A percentile compares a stretch with the other conserved stretches of the same genome.
Conservation (phyloP, 2,329 filamentous ascomycete genomes). For the Xylariaceae sp. region DNA sequence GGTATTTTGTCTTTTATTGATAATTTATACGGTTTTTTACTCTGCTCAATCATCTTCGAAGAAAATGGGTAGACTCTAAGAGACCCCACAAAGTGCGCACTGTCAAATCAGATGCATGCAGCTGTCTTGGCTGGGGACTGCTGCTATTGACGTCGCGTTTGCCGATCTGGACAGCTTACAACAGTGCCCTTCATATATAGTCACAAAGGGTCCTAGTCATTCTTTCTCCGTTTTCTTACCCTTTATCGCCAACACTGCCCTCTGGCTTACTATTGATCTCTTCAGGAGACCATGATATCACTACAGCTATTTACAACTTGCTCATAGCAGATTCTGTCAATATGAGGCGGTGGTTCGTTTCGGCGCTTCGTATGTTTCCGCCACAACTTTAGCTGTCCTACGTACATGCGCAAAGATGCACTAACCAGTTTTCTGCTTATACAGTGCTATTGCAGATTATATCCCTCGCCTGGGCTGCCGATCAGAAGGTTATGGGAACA, state of each 20-base stretch:
- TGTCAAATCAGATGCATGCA: background rate
- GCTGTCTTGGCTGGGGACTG: too few relatives aligned
- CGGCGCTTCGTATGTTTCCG: constrained; percentile 38
- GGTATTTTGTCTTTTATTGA: too few relatives aligned
- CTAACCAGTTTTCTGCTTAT: constrained; percentile 12
- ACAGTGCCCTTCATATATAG: constrained; percentile 6
- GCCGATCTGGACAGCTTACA: constrained; percentile 42
- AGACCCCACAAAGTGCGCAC: constrained; percentile 5
- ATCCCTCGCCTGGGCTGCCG: constrained; percentile 32
- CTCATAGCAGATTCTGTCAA: constrained; percentile 39
- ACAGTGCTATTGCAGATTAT: constrained; percentile 42
- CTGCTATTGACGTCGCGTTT: constrained; percentile 33
- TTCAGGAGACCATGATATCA: constrained; percentile 39
- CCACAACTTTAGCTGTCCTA: constrained; percentile 9
- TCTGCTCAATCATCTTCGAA: background rate
- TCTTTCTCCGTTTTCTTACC: background rate
- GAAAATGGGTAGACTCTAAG: background rate
- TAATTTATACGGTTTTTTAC: too few relatives aligned
- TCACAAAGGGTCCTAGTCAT: constrained; percentile 6
- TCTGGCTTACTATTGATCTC: constrained; percentile 22
- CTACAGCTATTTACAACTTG: constrained; percentile 35
- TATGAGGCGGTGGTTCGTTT: constrained; percentile 42
- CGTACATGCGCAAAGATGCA: background rate
- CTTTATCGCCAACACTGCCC: constrained; percentile 10
- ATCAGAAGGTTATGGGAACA: constrained; percentile 39